Conservation (phyloP, 2,329 filamentous ascomycete genomes). For the Cladophialophora psammophila region DNA sequence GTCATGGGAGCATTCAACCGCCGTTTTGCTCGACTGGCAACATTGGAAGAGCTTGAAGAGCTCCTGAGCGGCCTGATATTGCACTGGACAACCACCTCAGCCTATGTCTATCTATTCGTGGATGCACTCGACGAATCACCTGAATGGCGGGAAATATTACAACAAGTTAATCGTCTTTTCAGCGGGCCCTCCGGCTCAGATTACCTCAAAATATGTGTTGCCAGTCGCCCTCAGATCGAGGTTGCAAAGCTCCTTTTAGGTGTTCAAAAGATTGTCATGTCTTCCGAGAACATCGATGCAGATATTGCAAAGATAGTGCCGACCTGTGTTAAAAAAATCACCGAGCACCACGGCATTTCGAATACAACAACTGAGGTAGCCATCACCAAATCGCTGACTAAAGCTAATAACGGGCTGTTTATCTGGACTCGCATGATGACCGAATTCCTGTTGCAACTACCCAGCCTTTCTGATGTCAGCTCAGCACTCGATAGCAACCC, state of each 20-base stretch:
- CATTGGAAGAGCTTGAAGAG: constrained; percentile 1
- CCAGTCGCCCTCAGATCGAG: constrained; percentile 1
- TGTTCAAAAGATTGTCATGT: neutral
- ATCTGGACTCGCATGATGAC: constrained; percentile 1
- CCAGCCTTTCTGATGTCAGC: neutral
- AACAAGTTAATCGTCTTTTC: neutral
- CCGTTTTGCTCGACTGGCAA: neutral
- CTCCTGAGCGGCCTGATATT: neutral
- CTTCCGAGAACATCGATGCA: neutral
- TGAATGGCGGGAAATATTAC: neutral
- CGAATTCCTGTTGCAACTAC: constrained; percentile 3
- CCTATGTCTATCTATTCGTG: constrained; percentile 4
- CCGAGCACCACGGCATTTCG: neutral
- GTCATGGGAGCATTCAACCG: neutral
- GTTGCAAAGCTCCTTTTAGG: neutral
- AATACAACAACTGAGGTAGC: neutral
- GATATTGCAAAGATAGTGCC: constrained; percentile 2
- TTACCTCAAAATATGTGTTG: neutral
- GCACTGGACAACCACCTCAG: neutral
- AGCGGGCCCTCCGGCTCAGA: neutral
- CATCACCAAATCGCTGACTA: neutral
- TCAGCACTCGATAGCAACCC: neutral
- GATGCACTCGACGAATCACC: neutral
- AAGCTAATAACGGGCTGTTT: neutral
- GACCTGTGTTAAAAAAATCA: neutral